Conservation (phyloP, 441 rosid genomes). For the Populus tomentosa region DNA sequence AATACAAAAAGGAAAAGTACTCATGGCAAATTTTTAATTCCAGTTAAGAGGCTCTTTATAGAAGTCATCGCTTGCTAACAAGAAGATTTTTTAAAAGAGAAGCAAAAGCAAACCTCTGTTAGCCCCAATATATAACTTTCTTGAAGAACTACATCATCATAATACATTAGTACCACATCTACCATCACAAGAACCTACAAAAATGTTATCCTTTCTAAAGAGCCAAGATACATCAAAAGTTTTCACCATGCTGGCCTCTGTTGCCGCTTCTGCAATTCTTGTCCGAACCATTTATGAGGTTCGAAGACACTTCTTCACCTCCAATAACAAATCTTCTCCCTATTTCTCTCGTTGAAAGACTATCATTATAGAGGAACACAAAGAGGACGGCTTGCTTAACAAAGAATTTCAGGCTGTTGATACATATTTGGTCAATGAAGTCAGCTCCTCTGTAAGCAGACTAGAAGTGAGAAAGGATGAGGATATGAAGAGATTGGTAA, state of each 20-base stretch:
- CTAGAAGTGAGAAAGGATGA: background rate
- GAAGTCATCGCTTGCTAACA: too few relatives aligned
- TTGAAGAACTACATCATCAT: too few relatives aligned
- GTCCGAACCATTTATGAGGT: background rate
- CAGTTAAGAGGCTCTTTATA: too few relatives aligned
- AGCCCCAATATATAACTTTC: too few relatives aligned
- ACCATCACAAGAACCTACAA: background rate
- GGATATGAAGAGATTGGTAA: background rate
- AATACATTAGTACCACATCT: too few relatives aligned
- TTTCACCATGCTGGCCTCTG: background rate
- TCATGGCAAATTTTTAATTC: too few relatives aligned
- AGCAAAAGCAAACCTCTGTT: too few relatives aligned
- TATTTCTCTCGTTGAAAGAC: background rate
- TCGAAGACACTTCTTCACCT: background rate
- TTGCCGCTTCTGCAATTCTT: background rate
- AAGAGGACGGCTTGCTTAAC: background rate
- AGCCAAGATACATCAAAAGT: background rate
- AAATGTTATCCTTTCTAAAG: background rate
- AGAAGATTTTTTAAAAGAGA: too few relatives aligned
- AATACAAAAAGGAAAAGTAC: too few relatives aligned
- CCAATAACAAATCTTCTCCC: background rate
- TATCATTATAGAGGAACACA: background rate
- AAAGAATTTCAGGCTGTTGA: conserved; percentile 1
- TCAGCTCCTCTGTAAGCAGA: background rate
- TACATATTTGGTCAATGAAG: background rate